Evolutionary conservation across 495 filamentous ascomycete species (phyloP), one percentile per base, ranked within the genome.

Genomic region (Aspergillus saccharolyticus): DNA sequence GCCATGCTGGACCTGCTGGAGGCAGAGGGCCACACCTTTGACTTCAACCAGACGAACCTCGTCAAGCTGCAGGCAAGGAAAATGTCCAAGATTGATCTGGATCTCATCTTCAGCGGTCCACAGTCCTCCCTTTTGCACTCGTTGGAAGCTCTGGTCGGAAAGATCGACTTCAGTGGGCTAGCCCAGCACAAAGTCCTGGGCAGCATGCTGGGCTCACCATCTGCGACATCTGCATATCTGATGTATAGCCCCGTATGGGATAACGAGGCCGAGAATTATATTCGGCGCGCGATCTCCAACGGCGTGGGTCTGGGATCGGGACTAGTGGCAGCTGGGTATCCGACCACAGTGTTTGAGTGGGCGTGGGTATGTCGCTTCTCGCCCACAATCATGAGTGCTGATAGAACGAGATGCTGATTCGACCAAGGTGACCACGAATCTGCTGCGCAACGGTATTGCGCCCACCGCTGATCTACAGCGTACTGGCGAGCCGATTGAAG

Each of bases 171-270:
- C 54, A 65, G 77, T 47, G 68, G 62, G 28, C 63, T 81, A 12
- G 63, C 56, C 3, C 74, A 80, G n/a, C 74, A 79, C 46, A 73
- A 71, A 54, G 65, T 70, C 18, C 63, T 64, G 51, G 78, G 78
- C 7, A 66, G 66, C 2, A 75, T 79, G 60, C 65, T 80, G 70
- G 76, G 65, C 5, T 81, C 78, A 6, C 79, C 79, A 12, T 77
- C 78, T 14, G 72, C 75, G 1, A 82, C 76, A 6, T 73, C 75
- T 9, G 76, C 74, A 9, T 78, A 78, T 53, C 55, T 81, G 39
- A 78, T 75, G 52, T 52, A 77, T 56, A 33, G 62, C 3, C 62
- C 69, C 7, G 17, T 43, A 0, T 79, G 78, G 78, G 75, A 81
- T 56, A 49, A 66, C 10, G 63, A 70, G 20, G 63, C 64, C 0